These are phyloP conservation scores for Sparassis latifolia DNA, from an alignment of 1,284 basidiomycete species.

Conservation along the genomic window DNA sequence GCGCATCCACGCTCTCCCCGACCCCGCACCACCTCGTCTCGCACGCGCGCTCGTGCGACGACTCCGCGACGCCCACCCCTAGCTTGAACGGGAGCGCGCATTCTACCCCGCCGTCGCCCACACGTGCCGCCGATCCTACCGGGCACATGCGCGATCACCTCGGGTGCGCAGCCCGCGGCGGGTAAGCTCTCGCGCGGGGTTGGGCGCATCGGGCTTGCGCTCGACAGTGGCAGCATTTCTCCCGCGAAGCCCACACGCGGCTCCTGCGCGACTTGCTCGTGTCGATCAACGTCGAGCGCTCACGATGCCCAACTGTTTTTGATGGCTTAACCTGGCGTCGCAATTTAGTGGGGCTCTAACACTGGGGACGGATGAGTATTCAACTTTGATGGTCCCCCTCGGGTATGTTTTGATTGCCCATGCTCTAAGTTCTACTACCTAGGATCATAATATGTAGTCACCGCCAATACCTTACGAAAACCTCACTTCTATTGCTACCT, in stretches of 20 bases:
- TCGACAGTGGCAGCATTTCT: slow-evolving; percentile 17
- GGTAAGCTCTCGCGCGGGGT: slow-evolving; percentile 32
- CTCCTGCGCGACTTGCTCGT: slow-evolving; percentile 63
- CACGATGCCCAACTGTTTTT: no score
- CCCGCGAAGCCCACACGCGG: slow-evolving; percentile 51
- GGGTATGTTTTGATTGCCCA: no score
- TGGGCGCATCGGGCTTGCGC: slow-evolving; percentile 30
- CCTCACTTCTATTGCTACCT: no score
- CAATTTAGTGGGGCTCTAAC: no score
- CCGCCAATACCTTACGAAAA: no score
- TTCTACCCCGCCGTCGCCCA: slow-evolving; percentile 19
- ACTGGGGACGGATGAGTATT: no score
- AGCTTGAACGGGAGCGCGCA: slow-evolving; percentile 31
- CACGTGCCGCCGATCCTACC: slow-evolving; percentile 35
- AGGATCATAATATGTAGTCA: no score
- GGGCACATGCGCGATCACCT: slow-evolving; percentile 38
- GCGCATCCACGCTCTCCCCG: slow-evolving; percentile 20
- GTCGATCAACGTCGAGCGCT: slow-evolving; percentile 44
- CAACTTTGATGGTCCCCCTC: no score
- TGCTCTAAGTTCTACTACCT: no score
- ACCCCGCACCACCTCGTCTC: slow-evolving; percentile 8
- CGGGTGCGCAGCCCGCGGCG: slow-evolving; percentile 16
- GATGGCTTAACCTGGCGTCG: no score
- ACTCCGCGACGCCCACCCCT: slow-evolving; percentile 20
- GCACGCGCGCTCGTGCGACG: slow-evolving; percentile 11